Evolutionary conservation across 805 yeast genomes (phyloP).

Genomic region (Barnettozyma sucrosica): DNA sequence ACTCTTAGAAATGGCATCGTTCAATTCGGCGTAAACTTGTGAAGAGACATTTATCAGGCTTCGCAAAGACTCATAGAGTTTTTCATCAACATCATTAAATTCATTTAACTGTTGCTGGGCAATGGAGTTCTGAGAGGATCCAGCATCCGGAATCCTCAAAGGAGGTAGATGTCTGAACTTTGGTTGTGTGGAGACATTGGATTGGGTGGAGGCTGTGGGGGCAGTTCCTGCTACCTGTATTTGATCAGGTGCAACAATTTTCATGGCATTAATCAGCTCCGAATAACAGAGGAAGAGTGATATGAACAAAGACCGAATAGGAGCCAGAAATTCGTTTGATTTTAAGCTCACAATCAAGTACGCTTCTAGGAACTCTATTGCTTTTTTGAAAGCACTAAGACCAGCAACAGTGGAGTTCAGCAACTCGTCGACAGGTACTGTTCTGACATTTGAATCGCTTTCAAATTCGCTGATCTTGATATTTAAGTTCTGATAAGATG

Average conservation of each 20-base stretch:
- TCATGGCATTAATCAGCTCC: slow-evolving; percentile 65
- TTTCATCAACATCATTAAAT: slow-evolving; percentile 55
- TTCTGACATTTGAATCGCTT: slow-evolving; percentile 14
- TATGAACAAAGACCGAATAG: slow-evolving; percentile 57
- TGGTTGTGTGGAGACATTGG: background rate
- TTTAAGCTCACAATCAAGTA: slow-evolving; percentile 44
- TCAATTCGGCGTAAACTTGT: slow-evolving; percentile 70
- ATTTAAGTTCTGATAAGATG: slow-evolving; percentile 52
- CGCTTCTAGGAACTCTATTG: slow-evolving; percentile 42
- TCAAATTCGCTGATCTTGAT: slow-evolving; percentile 50
- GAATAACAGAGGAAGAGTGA: slow-evolving; percentile 56
- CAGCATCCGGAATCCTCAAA: slow-evolving; percentile 20
- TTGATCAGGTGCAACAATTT: slow-evolving; percentile 27
- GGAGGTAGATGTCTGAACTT: slow-evolving; percentile 21
- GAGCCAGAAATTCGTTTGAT: slow-evolving; percentile 51
- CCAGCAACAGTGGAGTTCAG: slow-evolving; percentile 34
- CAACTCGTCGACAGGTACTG: slow-evolving; percentile 29
- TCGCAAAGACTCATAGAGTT: slow-evolving; percentile 57
- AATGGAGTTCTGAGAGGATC: slow-evolving; percentile 3
- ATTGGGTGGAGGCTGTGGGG: slow-evolving; percentile 11
- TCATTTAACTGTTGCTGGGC: slow-evolving; percentile 26
- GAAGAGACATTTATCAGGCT: slow-evolving; percentile 65
- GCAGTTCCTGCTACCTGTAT: slow-evolving; percentile 2
- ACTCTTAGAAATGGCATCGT: slow-evolving; percentile 57
- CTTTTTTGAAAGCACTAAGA: slow-evolving; percentile 43